Conservation (phyloP, 2,329 filamentous ascomycete genomes). For the Pestalotiopsis sp. region DNA sequence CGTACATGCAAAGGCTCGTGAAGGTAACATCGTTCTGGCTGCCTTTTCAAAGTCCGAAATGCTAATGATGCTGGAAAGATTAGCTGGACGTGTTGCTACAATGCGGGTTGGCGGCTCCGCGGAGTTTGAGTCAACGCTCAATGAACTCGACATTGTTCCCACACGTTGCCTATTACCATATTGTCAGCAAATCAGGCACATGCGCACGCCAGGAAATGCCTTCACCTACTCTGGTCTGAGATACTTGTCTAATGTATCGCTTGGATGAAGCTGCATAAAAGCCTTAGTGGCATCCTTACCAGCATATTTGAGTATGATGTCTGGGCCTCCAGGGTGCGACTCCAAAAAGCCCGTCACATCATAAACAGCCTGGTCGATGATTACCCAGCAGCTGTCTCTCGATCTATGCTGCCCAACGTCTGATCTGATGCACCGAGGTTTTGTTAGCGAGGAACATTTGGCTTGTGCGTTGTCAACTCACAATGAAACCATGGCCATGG, state of each 20-base stretch:
- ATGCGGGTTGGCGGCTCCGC: not conserved
- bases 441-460: too few relatives aligned
- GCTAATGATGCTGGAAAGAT: not conserved
- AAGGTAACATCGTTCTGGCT: not conserved
- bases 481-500: not conserved
- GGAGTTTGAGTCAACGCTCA: not conserved
- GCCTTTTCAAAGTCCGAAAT: not conserved
- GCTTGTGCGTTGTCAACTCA: too few relatives aligned
- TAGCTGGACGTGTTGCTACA: not conserved
- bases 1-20: not conserved
- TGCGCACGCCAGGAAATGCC: not conserved
- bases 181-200: not conserved
- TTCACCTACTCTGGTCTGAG: not conserved
- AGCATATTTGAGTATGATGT: not conserved
- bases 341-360: slow-evolving; percentile 1
- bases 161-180: not conserved
- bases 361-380: not conserved
- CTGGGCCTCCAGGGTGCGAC: not conserved
- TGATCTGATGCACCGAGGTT: too few relatives aligned
- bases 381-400: not conserved
- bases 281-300: not conserved
- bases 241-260: not conserved
- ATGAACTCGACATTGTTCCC: not conserved
- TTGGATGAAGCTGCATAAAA: not conserved
- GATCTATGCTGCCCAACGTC: not conserved